phyloP scores from a whole-genome alignment of 2,329 filamentous ascomycete species.

The Pseudogymnoascus sp. region DNA sequence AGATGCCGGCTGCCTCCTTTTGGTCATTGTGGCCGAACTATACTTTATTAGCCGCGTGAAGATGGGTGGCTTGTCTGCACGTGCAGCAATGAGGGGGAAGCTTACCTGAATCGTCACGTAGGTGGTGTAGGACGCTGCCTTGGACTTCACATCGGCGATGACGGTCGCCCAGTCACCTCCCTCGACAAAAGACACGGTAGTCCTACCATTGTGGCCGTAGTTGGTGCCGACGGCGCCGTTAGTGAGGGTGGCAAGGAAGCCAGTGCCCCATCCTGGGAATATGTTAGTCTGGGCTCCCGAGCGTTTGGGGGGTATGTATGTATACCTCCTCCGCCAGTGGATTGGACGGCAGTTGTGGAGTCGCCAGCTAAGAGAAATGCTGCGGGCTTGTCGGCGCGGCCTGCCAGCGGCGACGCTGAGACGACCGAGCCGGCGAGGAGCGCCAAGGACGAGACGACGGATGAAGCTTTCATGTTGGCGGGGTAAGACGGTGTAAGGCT shows the following conservation, averaged over 20 bases:
- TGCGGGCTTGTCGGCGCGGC: constrained; percentile 20
- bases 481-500: neutral
- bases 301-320: neutral
- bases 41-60: neutral
- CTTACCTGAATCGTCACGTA: constrained; percentile 42
- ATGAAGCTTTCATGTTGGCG: constrained; percentile 3
- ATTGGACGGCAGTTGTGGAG: constrained; percentile 30
- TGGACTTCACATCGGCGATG: constrained; percentile 29
- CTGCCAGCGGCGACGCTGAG: neutral
- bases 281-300: neutral
- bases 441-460: constrained; percentile 2
- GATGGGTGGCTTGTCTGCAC: neutral
- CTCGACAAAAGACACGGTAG: constrained; percentile 38
- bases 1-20: constrained; percentile 34
- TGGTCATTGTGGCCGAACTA: constrained; percentile 47
- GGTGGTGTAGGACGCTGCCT: constrained; percentile 29
- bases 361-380: constrained; percentile 36
- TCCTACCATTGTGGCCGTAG: constrained; percentile 39
- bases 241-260: constrained; percentile 39
- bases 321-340: constrained; percentile 13
- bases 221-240: constrained; percentile 37
- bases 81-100: neutral
- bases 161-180: constrained; percentile 40
- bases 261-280: constrained; percentile 40
- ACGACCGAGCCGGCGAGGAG: neutral